Evolutionary conservation across 2,329 filamentous ascomycete species (phyloP).

Genomic region (Ophiocordyceps polyrhachis-furcata): DNA sequence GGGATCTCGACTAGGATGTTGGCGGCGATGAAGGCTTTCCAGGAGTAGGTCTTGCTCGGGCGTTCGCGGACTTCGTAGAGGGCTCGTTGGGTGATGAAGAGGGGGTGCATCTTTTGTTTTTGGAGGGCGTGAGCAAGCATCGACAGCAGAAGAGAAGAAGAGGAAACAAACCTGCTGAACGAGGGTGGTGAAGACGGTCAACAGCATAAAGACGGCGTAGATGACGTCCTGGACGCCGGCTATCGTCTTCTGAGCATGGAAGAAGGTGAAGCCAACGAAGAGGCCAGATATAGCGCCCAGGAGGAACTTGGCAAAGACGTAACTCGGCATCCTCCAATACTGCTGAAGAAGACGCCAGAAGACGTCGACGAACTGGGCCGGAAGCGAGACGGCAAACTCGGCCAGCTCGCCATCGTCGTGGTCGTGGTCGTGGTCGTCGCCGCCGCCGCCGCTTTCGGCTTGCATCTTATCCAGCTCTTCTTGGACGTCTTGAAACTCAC

Average conservation of each 20-base stretch:
- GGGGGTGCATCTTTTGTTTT: slow-evolving; percentile 60
- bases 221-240: slow-evolving; percentile 60
- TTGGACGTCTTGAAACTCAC: slow-evolving; percentile 31
- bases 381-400: slow-evolving; percentile 66
- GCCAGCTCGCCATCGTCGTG: slow-evolving; percentile 15
- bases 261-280: slow-evolving; percentile 64
- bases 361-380: slow-evolving; percentile 44
- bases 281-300: slow-evolving; percentile 42
- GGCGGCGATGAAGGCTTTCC: slow-evolving; percentile 53
- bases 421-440: slow-evolving; percentile 1
- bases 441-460: slow-evolving; percentile 19
- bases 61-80: slow-evolving; percentile 65
- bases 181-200: slow-evolving; percentile 53
- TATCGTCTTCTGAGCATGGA: slow-evolving; percentile 28
- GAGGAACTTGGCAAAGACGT: slow-evolving; percentile 55
- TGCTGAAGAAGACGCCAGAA: slow-evolving; percentile 57
- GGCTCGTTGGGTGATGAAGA: slow-evolving; percentile 54
- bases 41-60: slow-evolving; percentile 56
- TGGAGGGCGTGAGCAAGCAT: too few relatives aligned
- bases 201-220: slow-evolving; percentile 58
- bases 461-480: slow-evolving; percentile 47
- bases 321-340: slow-evolving; percentile 65
- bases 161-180: slow-evolving; percentile 35
- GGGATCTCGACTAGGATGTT: slow-evolving; percentile 57
- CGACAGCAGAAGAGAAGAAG: too few relatives aligned